phyloP scores from a whole-genome alignment of 441 rosid genomes.

The Breynia disticha region DNA sequence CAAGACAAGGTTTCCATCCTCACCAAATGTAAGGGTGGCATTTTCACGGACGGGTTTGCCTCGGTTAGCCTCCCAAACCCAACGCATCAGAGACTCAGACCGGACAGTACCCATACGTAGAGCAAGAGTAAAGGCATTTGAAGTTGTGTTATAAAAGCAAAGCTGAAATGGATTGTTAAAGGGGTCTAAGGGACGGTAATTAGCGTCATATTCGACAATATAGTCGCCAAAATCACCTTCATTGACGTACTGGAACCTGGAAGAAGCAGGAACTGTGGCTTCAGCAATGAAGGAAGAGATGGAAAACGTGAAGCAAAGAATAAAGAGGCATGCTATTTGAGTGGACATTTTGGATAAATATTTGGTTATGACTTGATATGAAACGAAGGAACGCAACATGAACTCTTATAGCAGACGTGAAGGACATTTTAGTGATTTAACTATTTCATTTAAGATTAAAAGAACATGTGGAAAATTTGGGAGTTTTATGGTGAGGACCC shows the following conservation, averaged over 20 bases:
- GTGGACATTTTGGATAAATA: not conserved
- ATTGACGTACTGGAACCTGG: conserved; percentile 21
- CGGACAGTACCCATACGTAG: conserved; percentile 23
- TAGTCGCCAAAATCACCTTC: conserved; percentile 20
- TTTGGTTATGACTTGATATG: not conserved
- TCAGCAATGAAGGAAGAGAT: conserved; percentile 1
- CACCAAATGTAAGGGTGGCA: conserved; percentile 19
- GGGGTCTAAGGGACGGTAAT: conserved; percentile 14
- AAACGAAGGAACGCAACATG: not conserved
- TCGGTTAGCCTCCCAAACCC: conserved; percentile 24
- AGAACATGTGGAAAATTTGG: no score
- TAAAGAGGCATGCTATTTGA: not conserved
- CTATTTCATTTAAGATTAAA: no score
- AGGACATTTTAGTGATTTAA: no score
- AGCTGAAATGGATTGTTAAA: conserved; percentile 26
- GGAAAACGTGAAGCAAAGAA: not conserved
- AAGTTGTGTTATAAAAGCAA: conserved; percentile 31
- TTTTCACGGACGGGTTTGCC: conserved; percentile 22
- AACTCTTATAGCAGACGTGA: not conserved
- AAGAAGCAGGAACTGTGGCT: conserved; percentile 21
- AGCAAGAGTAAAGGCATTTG: conserved; percentile 32
- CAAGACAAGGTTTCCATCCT: conserved; percentile 31
- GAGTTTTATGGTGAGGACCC: no score
- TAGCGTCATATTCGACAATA: conserved; percentile 17
- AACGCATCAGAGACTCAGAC: conserved; percentile 10